Evolutionary conservation across 176 grass and related monocot genomes (phyloP), one percentile per base, ranked within the genome.

Genomic region (Canna indica): DNA sequence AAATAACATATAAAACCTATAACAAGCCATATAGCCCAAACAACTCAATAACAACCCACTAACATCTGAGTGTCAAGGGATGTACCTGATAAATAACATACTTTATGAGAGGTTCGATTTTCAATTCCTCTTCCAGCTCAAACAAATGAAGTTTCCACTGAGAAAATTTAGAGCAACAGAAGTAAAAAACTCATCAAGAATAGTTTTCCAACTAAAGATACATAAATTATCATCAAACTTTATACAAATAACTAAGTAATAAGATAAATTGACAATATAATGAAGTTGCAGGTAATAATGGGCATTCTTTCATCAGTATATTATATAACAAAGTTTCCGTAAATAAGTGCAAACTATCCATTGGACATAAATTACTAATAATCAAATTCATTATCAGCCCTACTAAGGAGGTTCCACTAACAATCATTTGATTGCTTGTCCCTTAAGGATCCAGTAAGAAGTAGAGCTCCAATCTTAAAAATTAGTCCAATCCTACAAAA

Each of bases 141-240:
- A 93, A 99, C 46, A 99, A 73, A 99, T 99, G 94, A 79, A 93
- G 86, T 64, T 99, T 99, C 94, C 94, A 99, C 94, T 99, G 86
- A 45, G 13, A 11, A 5, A 44, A 44, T 44, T 11, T 1, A 62
- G 53, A 64, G 50, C 47, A 9, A 63, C 3, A 64, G 72, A 4
- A 75, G 63, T 84, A 13, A 32, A 18, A 64, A 47, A 77, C 24
- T 1, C 46, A 50, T 59, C 32, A 76, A 32, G 57, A 32, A 0
- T n/a, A 68, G 38, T 26, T 42, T 26, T 26, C 20, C 24, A 0
- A 27, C 56, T 44, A 10, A 44, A 54, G 6, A 54, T 54, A 20
- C 17, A 54, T n/a, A n/a, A n/a, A n/a, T 54, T 54, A 3, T n/a
- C 50, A 1, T 7, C 13, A 5, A 54, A 8, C 16, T 54, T 18